These are phyloP conservation scores for Chrysanthemum seticuspe DNA, from an alignment of 129 eudicot species.

Conservation along the genomic window DNA sequence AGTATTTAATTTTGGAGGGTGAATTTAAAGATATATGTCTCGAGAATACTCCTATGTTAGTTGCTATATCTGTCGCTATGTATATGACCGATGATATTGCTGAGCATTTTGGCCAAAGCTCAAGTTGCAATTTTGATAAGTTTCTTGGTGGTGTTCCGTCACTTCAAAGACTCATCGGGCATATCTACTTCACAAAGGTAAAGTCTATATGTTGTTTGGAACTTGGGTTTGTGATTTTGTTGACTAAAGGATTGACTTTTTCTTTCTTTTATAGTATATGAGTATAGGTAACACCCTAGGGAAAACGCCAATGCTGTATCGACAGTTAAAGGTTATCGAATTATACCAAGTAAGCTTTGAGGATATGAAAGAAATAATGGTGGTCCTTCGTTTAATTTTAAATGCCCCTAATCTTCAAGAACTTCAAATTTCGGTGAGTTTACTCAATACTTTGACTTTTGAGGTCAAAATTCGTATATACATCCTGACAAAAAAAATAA, in stretches of 20 bases:
- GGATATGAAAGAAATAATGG: slow-evolving; percentile 83
- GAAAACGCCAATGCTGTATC: slow-evolving; percentile 40
- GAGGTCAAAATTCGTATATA: neutral
- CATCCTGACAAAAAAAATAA: no score
- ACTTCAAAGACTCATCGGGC: slow-evolving; percentile 80
- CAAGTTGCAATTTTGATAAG: slow-evolving; percentile 81
- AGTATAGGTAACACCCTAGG: slow-evolving; percentile 70
- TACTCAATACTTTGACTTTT: neutral
- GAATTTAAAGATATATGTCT: slow-evolving; percentile 88
- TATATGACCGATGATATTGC: slow-evolving; percentile 81
- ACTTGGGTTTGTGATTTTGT: neutral
- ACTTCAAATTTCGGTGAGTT: slow-evolving; percentile 89
- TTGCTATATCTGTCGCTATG: slow-evolving; percentile 70
- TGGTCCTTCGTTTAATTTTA: slow-evolving; percentile 74
- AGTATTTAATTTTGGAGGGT: slow-evolving; percentile 76
- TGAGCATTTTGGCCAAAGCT: slow-evolving; percentile 80
- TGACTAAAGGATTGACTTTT: slow-evolving; percentile 1
- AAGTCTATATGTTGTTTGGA: slow-evolving; percentile 3
- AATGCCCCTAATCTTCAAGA: slow-evolving; percentile 75
- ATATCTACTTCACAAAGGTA: slow-evolving; percentile 92
- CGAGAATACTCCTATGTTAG: slow-evolving; percentile 69
- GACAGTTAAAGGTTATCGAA: slow-evolving; percentile 62
- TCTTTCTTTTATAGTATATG: slow-evolving; percentile 51
- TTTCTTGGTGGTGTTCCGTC: slow-evolving; percentile 89
- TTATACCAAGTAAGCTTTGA: slow-evolving; percentile 89